Evolutionary conservation across 352 stramenopile species (phyloP).

Genomic region (Phytopythium aichiense): DNA sequence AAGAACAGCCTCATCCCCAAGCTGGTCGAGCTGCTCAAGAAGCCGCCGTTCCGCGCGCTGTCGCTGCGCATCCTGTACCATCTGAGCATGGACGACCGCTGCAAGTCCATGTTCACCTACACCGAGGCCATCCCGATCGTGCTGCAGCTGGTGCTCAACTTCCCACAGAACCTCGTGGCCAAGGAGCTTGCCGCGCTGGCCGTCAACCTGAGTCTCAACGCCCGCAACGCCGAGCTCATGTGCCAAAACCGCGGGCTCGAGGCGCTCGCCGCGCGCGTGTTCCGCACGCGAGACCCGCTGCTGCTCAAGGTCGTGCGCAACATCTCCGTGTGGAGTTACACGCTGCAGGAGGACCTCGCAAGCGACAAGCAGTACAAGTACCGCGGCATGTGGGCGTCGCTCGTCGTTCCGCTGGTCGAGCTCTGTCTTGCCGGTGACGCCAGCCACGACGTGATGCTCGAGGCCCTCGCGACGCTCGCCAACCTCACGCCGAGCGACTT

Average conservation of each 20-base stretch:
- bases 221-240: conserved; percentile 90
- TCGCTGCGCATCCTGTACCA: conserved; percentile 93
- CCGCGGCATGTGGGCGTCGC: conserved; percentile 89
- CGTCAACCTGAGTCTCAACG: conserved; percentile 93
- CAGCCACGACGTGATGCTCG: conserved; percentile 92
- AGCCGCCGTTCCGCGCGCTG: conserved; percentile 83
- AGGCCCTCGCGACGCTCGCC: conserved; percentile 90
- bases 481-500: conserved; percentile 93
- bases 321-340: conserved; percentile 91
- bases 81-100: conserved; percentile 92
- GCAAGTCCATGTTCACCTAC: conserved; percentile 94
- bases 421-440: conserved; percentile 74
- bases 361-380: conserved; percentile 90
- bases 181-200: conserved; percentile 92
- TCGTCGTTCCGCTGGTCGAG: conserved; percentile 87
- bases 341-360: conserved; percentile 83
- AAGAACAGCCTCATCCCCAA: conserved; percentile 89
- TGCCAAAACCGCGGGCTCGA: conserved; percentile 85
- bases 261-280: conserved; percentile 84
- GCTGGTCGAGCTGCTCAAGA: conserved; percentile 92
- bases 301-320: conserved; percentile 95
- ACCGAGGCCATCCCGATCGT: conserved; percentile 93
- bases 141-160: conserved; percentile 94
- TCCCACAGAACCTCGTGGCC: conserved; percentile 88
- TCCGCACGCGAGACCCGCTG: conserved; percentile 86